These are phyloP conservation scores for Wickerhamiella domercqiae DNA, from an alignment of 805 yeast genomes.

Conservation along the genomic window DNA sequence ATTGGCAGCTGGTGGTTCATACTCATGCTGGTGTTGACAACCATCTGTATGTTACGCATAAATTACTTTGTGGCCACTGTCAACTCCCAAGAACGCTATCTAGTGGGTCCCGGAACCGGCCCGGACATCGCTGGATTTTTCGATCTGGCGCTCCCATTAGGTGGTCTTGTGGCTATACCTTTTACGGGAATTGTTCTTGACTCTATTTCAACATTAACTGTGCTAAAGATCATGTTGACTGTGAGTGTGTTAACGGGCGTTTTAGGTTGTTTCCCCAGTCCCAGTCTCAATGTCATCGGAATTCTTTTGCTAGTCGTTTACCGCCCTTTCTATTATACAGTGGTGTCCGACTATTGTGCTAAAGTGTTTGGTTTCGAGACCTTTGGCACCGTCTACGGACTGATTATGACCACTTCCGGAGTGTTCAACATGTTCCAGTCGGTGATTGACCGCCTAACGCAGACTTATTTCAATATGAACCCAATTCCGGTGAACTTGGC, in stretches of 20 bases:
- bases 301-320: constrained; percentile 60
- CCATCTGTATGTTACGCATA: constrained; percentile 79
- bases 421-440: constrained; percentile 62
- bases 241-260: constrained; percentile 54
- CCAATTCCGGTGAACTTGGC: constrained; percentile 63
- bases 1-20: constrained; percentile 54
- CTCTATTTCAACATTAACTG: constrained; percentile 46
- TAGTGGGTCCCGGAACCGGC: constrained; percentile 42
- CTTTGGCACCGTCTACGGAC: constrained; percentile 83
- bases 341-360: constrained; percentile 80
- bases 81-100: constrained; percentile 62
- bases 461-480: constrained; percentile 48
- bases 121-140: constrained; percentile 52
- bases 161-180: constrained; percentile 78
- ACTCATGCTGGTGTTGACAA: constrained; percentile 62
- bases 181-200: constrained; percentile 71
- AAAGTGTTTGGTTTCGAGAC: constrained; percentile 87
- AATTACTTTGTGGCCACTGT: constrained; percentile 88
- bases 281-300: constrained; percentile 45
- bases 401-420: constrained; percentile 71
- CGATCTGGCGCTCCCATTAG: constrained; percentile 75
- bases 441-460: constrained; percentile 54
- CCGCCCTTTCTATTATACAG: constrained; percentile 86
- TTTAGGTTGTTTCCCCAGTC: constrained; percentile 43
- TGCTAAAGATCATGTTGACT: constrained; percentile 32